Base-by-base conservation (phyloP, 129 eudicot genomes). In the Saussurea involucrata region DNA sequence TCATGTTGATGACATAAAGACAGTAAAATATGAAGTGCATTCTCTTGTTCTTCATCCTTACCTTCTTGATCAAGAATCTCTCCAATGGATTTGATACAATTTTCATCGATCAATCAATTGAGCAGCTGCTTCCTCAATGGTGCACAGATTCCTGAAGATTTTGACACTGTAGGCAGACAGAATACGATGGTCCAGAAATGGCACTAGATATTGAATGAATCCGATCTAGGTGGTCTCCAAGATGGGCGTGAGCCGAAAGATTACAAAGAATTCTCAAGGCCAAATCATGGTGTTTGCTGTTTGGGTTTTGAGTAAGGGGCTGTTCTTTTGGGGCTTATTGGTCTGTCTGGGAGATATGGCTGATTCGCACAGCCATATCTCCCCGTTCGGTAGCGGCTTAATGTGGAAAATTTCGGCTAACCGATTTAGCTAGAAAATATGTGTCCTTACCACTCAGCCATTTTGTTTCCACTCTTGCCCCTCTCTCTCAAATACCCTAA, bases 221-320 rank as follows among this genome's bases (percentile, higher is more conserved):
- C 76, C 86, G 68, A 82, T 77, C 67, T 28, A 77, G 72, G 83
- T 82, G 86, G 46, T 82, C 66, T 31, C 82, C 82, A n/a, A 82
- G 53, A 34, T 77, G 79, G 24, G 29, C 66, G 71, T 72, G 83
- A 57, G 65, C 69, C 13, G 86, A 82, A 44, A 82, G 31, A 32
- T 73, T 82, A 77, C 83, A 77, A 21, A 82, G 82, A 6, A 73
- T 70, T 77, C 58, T 68, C 9, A 82, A 15, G 71, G 76, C 29
- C 63, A 60, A 53, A 72, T 71, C 29, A 71, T 82, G 82, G 55
- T 77, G 74, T 58, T 72, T 57, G 72, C 76, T 73, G 3, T 57
- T 37, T 17, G 76, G 76, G 75, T 72, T 61, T 68, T 71, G 68
- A 37, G 77, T 77, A 5, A n/a, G n/a, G n/a, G n/a, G n/a, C n/a